Evolutionary conservation across 352 stramenopile species (phyloP), one percentile per base, ranked within the genome.

Genomic region (Phytophthora pseudosyringae): DNA sequence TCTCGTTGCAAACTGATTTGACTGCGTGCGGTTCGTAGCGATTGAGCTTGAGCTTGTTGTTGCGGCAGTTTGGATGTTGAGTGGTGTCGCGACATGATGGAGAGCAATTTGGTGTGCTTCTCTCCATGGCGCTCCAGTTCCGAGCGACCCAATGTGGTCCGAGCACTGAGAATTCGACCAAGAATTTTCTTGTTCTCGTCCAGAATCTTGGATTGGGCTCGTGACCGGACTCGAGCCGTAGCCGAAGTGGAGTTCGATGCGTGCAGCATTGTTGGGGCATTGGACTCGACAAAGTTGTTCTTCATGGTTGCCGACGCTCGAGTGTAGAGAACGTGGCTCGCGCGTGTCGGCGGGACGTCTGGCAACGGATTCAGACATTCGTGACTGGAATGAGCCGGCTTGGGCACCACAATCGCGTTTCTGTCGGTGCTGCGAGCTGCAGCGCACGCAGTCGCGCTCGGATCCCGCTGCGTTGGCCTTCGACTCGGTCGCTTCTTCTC

Each of bases 141-240:
- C 0, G 72, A 59, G 8, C 76, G 64, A 56, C 76, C 84, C 1
- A 88, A 69, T 16, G 72, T 78, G 25, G 73, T 81, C 56, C 73
- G 73, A 28, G 75, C 69, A 11, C 61, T 64, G 40, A 88, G 62
- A 29, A 88, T 86, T 18, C 76, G 75, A 11, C 75, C 69, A 9
- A 83, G 67, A 45, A 90, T 55, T 32, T 68, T 72, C 53, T 76
- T 79, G 55, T 90, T 90, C 57, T 90, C 81, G 35, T 75, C 36
- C 3, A 75, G 29, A 39, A 90, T 81, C 38, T 78, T 73, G 1
- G 54, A 41, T 26, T 87, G 78, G 16, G 59, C 59, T 62, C 69
- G 75, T 39, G 67, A 70, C 21, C 69, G 64, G 8, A 64, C 45
- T 8, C 62, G 36, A 18, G 63, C 67, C 4, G 60, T 56, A 4